Conservation (phyloP, 148 eudicot genomes). For the Polygonum aviculare region DNA sequence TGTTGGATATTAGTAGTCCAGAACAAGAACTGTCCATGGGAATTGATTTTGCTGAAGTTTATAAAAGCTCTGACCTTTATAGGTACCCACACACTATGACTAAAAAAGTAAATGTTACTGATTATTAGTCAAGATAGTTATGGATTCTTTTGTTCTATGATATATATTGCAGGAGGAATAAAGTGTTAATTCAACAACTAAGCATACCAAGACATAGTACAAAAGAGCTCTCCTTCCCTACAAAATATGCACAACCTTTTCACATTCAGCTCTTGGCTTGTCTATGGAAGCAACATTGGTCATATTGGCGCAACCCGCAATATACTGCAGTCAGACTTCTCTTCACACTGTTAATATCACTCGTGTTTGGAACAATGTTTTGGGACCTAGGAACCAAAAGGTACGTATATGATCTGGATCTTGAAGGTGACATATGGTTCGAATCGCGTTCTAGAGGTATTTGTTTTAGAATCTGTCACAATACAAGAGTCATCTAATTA, state of each 20-base stretch:
- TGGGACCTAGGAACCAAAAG: conserved; percentile 64
- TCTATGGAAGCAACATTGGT: conserved; percentile 66
- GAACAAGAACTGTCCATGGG: conserved; percentile 51
- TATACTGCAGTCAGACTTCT: conserved; percentile 61
- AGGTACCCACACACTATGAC: conserved; percentile 17
- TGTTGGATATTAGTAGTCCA: conserved; percentile 56
- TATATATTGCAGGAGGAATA: conserved; percentile 52
- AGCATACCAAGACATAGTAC: conserved; percentile 47
- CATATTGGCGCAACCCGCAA: conserved; percentile 76
- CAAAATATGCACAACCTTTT: conserved; percentile 51
- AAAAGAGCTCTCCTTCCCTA: conserved; percentile 44
- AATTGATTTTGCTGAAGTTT: conserved; percentile 45
- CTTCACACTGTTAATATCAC: conserved; percentile 38
- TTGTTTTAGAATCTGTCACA: no score
- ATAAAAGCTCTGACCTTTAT: conserved; percentile 49
- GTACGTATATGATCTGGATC: conserved; percentile 21
- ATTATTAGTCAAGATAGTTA: no score
- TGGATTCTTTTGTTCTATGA: no score
- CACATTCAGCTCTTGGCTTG: conserved; percentile 49
- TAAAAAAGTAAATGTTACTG: no score
- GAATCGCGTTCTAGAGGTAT: no score
- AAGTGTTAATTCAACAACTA: conserved; percentile 44
- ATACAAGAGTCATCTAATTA: no score
- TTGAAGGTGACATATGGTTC: no score
- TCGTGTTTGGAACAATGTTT: conserved; percentile 62